phyloP scores from a whole-genome alignment of 2,329 filamentous ascomycete genomes.

The Botrytis fragariae region DNA sequence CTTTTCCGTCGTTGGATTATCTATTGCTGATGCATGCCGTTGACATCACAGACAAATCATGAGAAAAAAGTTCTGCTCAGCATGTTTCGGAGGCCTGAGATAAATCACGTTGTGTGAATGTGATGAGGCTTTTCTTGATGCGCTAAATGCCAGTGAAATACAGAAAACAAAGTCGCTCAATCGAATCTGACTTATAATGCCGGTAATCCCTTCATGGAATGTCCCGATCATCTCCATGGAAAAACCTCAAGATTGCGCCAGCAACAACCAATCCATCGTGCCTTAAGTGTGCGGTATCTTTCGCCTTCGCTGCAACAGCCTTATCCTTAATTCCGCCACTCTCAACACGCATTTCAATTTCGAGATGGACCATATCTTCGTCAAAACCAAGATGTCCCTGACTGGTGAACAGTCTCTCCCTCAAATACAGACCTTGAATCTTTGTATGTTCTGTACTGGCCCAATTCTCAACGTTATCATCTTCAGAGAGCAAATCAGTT shows the following conservation, averaged over 20 bases:
- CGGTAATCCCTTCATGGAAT: neutral
- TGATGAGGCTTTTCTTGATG: neutral
- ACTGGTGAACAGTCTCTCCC: conserved; percentile 66
- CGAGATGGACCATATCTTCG: conserved; percentile 60
- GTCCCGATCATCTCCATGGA: conserved; percentile 35
- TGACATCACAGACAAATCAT: neutral
- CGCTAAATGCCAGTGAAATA: neutral
- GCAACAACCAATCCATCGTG: conserved; percentile 79
- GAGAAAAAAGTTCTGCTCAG: neutral
- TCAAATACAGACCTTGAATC: conserved; percentile 75
- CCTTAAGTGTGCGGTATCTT: conserved; percentile 60
- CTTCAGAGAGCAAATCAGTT: neutral
- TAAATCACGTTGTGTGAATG: neutral
- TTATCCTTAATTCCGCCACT: conserved; percentile 70
- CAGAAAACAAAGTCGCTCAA: neutral
- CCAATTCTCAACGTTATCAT: conserved; percentile 55
- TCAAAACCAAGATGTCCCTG: conserved; percentile 88
- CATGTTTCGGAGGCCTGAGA: neutral
- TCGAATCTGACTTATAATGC: neutral
- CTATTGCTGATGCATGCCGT: neutral
- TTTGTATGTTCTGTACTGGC: conserved; percentile 64
- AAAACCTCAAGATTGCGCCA: conserved; percentile 72
- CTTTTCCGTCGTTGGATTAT: neutral
- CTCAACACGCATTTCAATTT: conserved; percentile 64
- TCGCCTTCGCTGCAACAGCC: conserved; percentile 66